These are phyloP conservation scores for Gomphus bonarii DNA, from an alignment of 1,284 basidiomycete species.

Conservation along the genomic window DNA sequence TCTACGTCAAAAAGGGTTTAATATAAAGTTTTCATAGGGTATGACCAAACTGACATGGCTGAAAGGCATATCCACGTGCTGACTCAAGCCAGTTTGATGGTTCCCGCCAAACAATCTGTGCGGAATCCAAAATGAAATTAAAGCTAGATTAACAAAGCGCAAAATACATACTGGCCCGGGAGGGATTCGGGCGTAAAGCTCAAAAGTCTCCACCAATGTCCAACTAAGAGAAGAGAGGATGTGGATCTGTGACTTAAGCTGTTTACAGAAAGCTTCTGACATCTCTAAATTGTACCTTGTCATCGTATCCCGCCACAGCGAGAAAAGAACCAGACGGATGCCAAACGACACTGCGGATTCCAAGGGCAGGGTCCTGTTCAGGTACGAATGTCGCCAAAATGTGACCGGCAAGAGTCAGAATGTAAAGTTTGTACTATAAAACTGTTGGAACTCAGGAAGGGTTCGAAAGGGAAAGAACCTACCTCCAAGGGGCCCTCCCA, in stretches of 20 bases:
- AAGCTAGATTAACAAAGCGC: neutral
- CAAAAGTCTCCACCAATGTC: slow-evolving; percentile 58
- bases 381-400: slow-evolving; percentile 61
- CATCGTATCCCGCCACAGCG: slow-evolving; percentile 75
- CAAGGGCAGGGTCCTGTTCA: slow-evolving; percentile 67
- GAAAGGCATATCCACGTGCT: slow-evolving; percentile 69
- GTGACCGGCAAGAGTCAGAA: slow-evolving; percentile 66
- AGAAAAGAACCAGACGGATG: slow-evolving; percentile 75
- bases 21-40: neutral
- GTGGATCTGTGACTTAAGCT: slow-evolving; percentile 41
- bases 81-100: slow-evolving; percentile 71
- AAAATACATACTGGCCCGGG: slow-evolving; percentile 35
- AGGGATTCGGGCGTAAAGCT: slow-evolving; percentile 45
- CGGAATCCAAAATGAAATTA: neutral
- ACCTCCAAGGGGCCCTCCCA: slow-evolving; percentile 81
- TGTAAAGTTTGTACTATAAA: slow-evolving; percentile 66
- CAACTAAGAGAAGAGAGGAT: slow-evolving; percentile 73
- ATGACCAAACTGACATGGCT: slow-evolving; percentile 53
- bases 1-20: slow-evolving; percentile 30
- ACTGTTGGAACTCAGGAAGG: slow-evolving; percentile 1
- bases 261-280: slow-evolving; percentile 10
- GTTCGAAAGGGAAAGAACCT: slow-evolving; percentile 16
- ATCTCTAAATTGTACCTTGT: slow-evolving; percentile 42
- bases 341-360: slow-evolving; percentile 68
- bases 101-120: slow-evolving; percentile 73